Conservation (phyloP, 192 early-diverging fungal species). For the Dispira parvispora region DNA sequence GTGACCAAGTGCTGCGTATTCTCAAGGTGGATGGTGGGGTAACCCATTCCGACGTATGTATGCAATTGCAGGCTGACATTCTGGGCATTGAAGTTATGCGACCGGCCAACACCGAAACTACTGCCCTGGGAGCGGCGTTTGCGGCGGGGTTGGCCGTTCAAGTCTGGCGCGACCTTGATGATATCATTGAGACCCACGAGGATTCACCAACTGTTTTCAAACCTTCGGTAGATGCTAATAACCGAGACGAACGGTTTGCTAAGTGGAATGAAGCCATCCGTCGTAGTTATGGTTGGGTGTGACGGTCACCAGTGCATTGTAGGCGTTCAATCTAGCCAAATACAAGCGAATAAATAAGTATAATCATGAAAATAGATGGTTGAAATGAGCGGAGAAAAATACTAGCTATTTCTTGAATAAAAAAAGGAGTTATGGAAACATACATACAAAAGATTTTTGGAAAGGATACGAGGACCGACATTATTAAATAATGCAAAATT, state of each 20-base stretch:
- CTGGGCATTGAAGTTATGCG: constrained; percentile 60
- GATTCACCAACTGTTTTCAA: constrained; percentile 28
- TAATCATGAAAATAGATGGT: too few relatives aligned
- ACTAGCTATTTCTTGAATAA: too few relatives aligned
- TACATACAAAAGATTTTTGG: too few relatives aligned
- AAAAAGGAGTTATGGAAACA: too few relatives aligned
- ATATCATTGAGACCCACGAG: constrained; percentile 35
- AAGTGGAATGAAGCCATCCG: constrained; percentile 66
- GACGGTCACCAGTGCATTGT: constrained; percentile 1
- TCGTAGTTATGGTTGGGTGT: constrained; percentile 45
- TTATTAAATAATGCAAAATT: too few relatives aligned
- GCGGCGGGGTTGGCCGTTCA: constrained; percentile 67
- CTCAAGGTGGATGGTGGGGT: constrained; percentile 91
- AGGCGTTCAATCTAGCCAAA: too few relatives aligned
- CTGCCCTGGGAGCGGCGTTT: constrained; percentile 80
- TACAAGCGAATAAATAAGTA: too few relatives aligned
- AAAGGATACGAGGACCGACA: too few relatives aligned
- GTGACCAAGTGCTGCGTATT: constrained; percentile 40
- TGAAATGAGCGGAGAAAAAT: too few relatives aligned
- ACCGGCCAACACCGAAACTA: constrained; percentile 80
- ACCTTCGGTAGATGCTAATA: constrained; percentile 27
- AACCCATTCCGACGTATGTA: constrained; percentile 73
- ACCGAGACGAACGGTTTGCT: constrained; percentile 38
- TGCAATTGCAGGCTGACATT: constrained; percentile 87
- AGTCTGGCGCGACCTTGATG: constrained; percentile 36